These are phyloP conservation scores for Teratosphaeria gauchensis DNA, from an alignment of 2,329 filamentous ascomycete genomes.

Conservation along the genomic window DNA sequence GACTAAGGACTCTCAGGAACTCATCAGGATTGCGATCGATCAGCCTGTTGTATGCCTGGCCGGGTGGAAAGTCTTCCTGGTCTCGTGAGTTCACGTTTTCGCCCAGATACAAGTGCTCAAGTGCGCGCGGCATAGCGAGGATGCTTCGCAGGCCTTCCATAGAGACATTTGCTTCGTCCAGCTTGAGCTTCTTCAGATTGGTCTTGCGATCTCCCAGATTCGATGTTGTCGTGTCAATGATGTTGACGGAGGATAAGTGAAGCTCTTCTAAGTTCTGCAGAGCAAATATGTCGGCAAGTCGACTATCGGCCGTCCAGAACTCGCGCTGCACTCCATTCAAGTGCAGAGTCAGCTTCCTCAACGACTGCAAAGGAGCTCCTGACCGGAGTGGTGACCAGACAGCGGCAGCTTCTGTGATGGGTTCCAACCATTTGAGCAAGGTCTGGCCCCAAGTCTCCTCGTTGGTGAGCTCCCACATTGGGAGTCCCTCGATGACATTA, in stretches of 20 bases:
- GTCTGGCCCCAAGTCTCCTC: neutral
- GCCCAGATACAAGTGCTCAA: constrained; percentile 5
- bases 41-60: constrained; percentile 2
- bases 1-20: neutral
- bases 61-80: neutral
- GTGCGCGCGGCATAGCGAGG: neutral
- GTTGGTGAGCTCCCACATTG: neutral
- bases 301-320: neutral
- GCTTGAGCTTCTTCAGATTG: constrained; percentile 1
- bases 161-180: constrained; percentile 4
- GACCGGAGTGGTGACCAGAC: neutral
- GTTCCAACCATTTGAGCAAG: neutral
- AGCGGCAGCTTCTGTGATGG: neutral
- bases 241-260: constrained; percentile 4
- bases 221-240: neutral
- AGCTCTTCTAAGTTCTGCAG: constrained; percentile 2
- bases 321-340: constrained; percentile 1
- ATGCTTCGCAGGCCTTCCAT: constrained; percentile 3
- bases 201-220: neutral
- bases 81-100: constrained; percentile 1
- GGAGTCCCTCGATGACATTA: neutral
- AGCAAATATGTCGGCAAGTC: neutral
- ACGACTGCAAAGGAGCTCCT: neutral
- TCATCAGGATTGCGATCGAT: neutral
- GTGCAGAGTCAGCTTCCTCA: constrained; percentile 3